Percentiles rank a stretch among this genome's conserved stretches.
These are phyloP conservation scores for Metschnikowia cerradonensis DNA, from an alignment of 805 yeast species.

Conservation along the genomic window DNA sequence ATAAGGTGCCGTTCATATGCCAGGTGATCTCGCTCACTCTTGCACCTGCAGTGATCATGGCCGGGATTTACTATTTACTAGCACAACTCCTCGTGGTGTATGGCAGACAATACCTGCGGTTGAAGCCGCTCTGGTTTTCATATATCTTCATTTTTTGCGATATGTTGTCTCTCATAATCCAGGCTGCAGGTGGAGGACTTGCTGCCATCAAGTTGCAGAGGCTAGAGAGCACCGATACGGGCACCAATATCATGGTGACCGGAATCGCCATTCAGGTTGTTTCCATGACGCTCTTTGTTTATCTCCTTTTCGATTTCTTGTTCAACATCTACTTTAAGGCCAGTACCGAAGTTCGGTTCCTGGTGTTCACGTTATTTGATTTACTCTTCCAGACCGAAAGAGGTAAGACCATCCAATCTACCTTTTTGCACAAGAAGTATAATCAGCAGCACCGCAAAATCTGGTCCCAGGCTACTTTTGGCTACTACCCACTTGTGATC, in stretches of 20 bases:
- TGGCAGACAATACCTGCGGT: constrained; percentile 39
- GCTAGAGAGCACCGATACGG: constrained; percentile 33
- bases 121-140: constrained; percentile 59
- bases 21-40: constrained; percentile 69
- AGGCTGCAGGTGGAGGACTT: constrained; percentile 26
- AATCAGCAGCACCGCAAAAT: constrained; percentile 31
- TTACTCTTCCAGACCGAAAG: constrained; percentile 22
- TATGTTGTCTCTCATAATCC: constrained; percentile 45
- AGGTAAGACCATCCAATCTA: constrained; percentile 17
- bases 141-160: constrained; percentile 66
- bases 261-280: constrained; percentile 77
- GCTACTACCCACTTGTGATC: constrained; percentile 42
- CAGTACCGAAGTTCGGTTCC: constrained; percentile 24
- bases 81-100: constrained; percentile 64
- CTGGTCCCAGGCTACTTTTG: constrained; percentile 35
- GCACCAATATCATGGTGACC: constrained; percentile 69
- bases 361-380: constrained; percentile 15
- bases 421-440: constrained; percentile 25
- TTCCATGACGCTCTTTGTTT: constrained; percentile 59
- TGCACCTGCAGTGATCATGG: constrained; percentile 84
- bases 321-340: constrained; percentile 34
- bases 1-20: constrained; percentile 44
- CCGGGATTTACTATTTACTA: constrained; percentile 69
- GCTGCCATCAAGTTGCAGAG: constrained; percentile 20
- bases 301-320: constrained; percentile 46